These are phyloP conservation scores for Marvania coccoides DNA, from an alignment of 139 green algal genomes.

Conservation along the genomic window DNA sequence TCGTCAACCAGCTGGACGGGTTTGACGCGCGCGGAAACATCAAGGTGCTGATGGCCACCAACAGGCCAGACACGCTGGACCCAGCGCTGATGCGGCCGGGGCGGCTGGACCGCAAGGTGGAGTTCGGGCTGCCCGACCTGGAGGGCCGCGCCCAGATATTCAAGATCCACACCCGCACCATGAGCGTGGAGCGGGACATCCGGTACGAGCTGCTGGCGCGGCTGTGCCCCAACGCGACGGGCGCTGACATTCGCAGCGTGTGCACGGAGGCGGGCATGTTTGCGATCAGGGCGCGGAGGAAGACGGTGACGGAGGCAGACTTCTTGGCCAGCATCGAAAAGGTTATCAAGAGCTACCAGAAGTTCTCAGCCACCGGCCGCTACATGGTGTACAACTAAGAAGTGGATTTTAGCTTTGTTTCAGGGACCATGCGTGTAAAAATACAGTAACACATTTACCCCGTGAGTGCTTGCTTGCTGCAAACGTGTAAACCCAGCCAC, in stretches of 20 bases:
- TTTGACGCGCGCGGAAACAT: constrained; percentile 98
- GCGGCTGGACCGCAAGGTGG: constrained; percentile 94
- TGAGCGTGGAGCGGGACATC: constrained; percentile 97
- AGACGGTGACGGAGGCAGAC: constrained; percentile 98
- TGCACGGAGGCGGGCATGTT: constrained; percentile 97
- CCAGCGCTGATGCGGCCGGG: constrained; percentile 92
- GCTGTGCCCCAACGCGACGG: constrained; percentile 93
- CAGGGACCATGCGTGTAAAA: too few relatives aligned
- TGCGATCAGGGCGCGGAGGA: constrained; percentile 80
- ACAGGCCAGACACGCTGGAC: constrained; percentile 95
- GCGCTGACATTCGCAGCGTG: constrained; percentile 91
- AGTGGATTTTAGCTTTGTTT: background rate
- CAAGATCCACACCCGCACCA: constrained; percentile 94
- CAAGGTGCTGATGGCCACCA: constrained; percentile 97
- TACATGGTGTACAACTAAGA: constrained; percentile 81
- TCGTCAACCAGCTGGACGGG: constrained; percentile 99
- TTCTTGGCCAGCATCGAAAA: constrained; percentile 98
- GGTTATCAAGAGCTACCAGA: constrained; percentile 97
- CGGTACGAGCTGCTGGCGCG: constrained; percentile 90
- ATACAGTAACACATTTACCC: too few relatives aligned
- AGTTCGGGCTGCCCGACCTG: constrained; percentile 96
- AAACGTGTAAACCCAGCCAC: too few relatives aligned
- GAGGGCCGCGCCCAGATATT: constrained; percentile 90
- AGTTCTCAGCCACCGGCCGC: constrained; percentile 95
- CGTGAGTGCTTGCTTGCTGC: too few relatives aligned